Percentiles rank a stretch among this genome's conserved stretches.
Conservation (phyloP, 2,329 filamentous ascomycete species). For the Verticillium albo-atrum region DNA sequence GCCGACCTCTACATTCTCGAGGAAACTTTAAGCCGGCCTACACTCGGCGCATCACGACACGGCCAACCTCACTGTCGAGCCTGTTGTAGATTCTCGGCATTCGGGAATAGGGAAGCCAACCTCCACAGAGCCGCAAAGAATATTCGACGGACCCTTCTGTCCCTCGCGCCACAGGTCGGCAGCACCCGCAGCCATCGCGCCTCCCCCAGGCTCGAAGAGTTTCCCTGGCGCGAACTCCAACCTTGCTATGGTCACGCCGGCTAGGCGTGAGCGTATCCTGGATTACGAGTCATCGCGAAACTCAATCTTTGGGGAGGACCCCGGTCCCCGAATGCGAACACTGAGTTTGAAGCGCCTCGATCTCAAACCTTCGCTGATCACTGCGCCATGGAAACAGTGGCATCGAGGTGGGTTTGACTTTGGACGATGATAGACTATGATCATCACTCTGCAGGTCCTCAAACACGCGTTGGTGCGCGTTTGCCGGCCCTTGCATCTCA, state of each 20-base stretch:
- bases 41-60: background rate
- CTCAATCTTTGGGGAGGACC: background rate
- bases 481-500: background rate
- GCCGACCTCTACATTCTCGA: too few relatives aligned
- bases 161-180: background rate
- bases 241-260: background rate
- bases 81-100: background rate
- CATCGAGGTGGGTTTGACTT: background rate
- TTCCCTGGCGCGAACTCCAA: background rate
- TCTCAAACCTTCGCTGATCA: background rate
- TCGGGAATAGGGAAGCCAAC: background rate
- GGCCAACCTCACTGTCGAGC: background rate
- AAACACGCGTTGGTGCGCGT: background rate
- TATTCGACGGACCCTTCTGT: background rate
- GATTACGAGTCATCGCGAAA: background rate
- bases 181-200: background rate
- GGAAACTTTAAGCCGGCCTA: background rate
- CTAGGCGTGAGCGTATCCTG: background rate
- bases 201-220: background rate
- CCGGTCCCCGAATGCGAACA: background rate
- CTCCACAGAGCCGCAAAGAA: background rate
- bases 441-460: background rate
- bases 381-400: background rate
- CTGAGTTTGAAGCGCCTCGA: background rate
- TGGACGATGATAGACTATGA: background rate